Evolutionary conservation across 768 basidiomycete species (phyloP), one percentile per base, ranked within the genome.

Genomic region (Tubosaeta sp.): DNA sequence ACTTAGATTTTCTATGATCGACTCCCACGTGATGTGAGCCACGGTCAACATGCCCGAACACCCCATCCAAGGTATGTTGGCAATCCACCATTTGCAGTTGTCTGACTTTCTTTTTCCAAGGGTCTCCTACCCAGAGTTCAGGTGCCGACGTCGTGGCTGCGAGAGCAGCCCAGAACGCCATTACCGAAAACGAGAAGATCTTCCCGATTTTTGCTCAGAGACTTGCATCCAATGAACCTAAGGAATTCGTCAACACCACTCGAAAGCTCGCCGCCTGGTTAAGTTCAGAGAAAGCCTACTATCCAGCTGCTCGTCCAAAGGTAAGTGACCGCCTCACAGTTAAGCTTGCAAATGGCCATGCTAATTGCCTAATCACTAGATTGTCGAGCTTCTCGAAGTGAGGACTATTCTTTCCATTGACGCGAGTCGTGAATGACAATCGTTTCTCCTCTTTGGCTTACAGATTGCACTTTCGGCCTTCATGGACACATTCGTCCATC

Each of bases 261-360:
- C 58, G 59, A 16, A 80, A 74, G 59, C 62, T 82, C 18, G 63
- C 69, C 1, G 6, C n/a, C 2, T 83, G 79, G 79, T 59, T 81
- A 36, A 43, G 59, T 22, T 73, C 74, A 45, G 68, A 71, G 36
- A 75, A 73, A 55, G 81, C 81, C 1, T 83, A 83, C 57, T 83
- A 83, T 58, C 42, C 61, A 1, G 68, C 54, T 29, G 81, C 79
- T 38, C 73, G 78, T 31, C 73, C 71, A 40, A 73, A 77, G 66
- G 82, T 80, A 51, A 53, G 69, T 59, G 8, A 36, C 22, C n/a
- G n/a, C 6, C 5, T 34, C 51, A 24, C 25, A 13, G 18, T 11
- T 16, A 30, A 45, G 53, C 21, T 58, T 46, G 29, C 44, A 6
- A 6, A 27, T 27, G 27, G 27, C 9, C 16, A 36, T 27, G 24